Evolutionary conservation across 768 basidiomycete genomes (phyloP).

Genomic region (Crepidotus variabilis): DNA sequence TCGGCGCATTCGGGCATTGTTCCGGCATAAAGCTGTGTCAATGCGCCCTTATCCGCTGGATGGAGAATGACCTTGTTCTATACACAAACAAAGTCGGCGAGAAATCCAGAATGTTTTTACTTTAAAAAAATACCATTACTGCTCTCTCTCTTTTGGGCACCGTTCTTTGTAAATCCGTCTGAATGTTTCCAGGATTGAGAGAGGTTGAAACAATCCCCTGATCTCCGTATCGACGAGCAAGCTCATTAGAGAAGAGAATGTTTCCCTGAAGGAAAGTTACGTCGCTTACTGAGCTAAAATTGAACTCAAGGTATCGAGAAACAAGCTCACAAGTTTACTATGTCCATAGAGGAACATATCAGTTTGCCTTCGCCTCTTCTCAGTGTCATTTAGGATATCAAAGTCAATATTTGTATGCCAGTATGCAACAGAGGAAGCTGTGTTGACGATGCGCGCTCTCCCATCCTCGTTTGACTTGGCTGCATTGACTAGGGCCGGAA

Average conservation of each 20-base stretch:
- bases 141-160: background rate
- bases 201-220: slow-evolving; percentile 39
- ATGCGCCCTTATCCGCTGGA: background rate
- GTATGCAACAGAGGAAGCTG: slow-evolving; percentile 29
- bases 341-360: slow-evolving; percentile 26
- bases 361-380: slow-evolving; percentile 25
- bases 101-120: background rate
- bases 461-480: slow-evolving; percentile 24
- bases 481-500: slow-evolving; percentile 34
- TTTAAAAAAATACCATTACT: slow-evolving; percentile 6
- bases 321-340: slow-evolving; percentile 39
- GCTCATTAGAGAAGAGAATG: slow-evolving; percentile 36
- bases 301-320: background rate
- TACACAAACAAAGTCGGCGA: slow-evolving; percentile 2
- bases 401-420: slow-evolving; percentile 26
- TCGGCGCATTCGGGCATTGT: background rate
- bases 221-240: slow-evolving; percentile 39
- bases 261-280: slow-evolving; percentile 28
- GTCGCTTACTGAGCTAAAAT: background rate
- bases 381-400: slow-evolving; percentile 33
- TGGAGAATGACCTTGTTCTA: slow-evolving; percentile 5
- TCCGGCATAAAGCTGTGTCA: background rate
- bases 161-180: slow-evolving; percentile 29
- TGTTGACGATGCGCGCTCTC: slow-evolving; percentile 35
- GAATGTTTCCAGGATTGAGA: slow-evolving; percentile 41